These are phyloP conservation scores for Teratosphaeria destructans DNA, from an alignment of 2,329 filamentous ascomycete genomes.

Conservation along the genomic window DNA sequence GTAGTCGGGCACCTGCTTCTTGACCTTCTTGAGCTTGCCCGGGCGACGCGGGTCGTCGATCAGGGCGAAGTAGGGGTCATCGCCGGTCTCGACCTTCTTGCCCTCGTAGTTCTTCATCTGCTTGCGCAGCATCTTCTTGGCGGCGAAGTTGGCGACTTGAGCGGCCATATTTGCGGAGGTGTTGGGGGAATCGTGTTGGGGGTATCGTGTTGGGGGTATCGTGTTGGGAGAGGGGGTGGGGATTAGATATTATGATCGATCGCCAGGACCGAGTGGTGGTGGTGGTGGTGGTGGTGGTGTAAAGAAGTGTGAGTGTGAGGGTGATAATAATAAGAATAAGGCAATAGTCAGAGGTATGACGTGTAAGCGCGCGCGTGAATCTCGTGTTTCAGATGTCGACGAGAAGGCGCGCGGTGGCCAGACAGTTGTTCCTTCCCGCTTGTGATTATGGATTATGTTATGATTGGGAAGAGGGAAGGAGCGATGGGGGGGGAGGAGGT, in stretches of 20 bases:
- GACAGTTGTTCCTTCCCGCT: not conserved
- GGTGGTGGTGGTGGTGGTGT: not conserved
- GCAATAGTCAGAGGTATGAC: not conserved
- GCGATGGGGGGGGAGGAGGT: not conserved
- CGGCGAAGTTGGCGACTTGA: constrained; percentile 38
- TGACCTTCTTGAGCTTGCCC: constrained; percentile 69
- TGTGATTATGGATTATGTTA: not conserved
- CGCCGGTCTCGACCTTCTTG: constrained; percentile 31
- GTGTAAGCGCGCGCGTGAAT: not conserved
- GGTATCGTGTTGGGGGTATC: too few relatives aligned
- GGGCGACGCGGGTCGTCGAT: constrained; percentile 63
- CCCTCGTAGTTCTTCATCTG: constrained; percentile 38
- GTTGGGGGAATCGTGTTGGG: not conserved
- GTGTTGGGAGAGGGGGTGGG: too few relatives aligned
- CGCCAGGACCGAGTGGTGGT: not conserved
- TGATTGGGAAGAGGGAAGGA: not conserved
- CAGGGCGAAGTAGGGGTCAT: constrained; percentile 78
- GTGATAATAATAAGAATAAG: too few relatives aligned
- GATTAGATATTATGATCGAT: not conserved
- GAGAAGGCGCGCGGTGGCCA: not conserved
- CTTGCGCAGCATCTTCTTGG: constrained; percentile 38
- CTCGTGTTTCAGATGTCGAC: not conserved
- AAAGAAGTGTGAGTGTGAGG: not conserved
- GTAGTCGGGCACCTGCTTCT: constrained; percentile 73
- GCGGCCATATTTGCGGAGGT: constrained; percentile 31